A percentile compares a stretch with the other conserved stretches of the same genome.
Evolutionary conservation across 257 asterid species (phyloP).

Genomic region (Solanum lignicaule): DNA sequence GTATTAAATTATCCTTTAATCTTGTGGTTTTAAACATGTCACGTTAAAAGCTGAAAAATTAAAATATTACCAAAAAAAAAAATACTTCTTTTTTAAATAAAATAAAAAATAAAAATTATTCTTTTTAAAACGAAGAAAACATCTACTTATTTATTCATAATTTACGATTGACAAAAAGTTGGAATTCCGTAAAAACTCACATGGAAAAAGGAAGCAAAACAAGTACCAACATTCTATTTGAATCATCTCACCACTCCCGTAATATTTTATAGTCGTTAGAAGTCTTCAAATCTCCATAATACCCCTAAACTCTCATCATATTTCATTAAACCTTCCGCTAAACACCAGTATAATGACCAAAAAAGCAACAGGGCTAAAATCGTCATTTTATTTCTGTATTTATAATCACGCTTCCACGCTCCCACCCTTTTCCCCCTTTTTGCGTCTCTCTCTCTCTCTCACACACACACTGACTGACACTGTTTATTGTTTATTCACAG

Average conservation of each 20-base stretch:
- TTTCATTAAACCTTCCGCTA: background rate
- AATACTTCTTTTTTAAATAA: too few relatives aligned
- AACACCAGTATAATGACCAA: background rate
- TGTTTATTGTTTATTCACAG: background rate
- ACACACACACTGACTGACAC: background rate
- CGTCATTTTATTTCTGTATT: background rate
- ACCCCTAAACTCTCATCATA: background rate
- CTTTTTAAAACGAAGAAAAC: too few relatives aligned
- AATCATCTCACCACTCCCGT: background rate
- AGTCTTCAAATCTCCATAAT: background rate
- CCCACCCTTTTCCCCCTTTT: background rate
- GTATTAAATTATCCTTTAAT: too few relatives aligned
- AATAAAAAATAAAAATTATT: too few relatives aligned
- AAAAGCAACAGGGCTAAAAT: background rate
- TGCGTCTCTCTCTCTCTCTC: background rate
- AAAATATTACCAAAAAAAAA: too few relatives aligned
- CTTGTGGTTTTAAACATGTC: too few relatives aligned
- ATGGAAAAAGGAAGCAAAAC: background rate
- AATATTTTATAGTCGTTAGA: background rate
- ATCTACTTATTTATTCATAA: too few relatives aligned
- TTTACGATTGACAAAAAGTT: background rate
- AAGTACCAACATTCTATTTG: background rate
- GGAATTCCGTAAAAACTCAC: background rate
- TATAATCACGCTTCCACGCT: background rate
- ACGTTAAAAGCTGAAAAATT: too few relatives aligned